Evolutionary conservation across 2,329 filamentous ascomycete genomes (phyloP).

Genomic region (Neonectria magnoliae): DNA sequence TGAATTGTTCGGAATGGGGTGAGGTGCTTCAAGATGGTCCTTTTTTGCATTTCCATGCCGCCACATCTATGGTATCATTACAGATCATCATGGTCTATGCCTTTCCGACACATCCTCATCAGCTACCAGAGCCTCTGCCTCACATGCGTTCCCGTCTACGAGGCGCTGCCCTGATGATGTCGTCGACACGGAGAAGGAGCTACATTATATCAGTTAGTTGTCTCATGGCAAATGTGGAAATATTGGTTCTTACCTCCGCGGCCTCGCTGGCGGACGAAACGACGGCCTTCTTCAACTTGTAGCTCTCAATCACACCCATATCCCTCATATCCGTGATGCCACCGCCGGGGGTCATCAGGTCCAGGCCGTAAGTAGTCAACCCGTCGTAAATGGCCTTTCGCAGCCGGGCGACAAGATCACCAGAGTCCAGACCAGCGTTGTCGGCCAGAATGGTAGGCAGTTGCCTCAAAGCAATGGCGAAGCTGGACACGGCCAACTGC

Average conservation of each 20-base stretch:
- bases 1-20: slow-evolving; percentile 29
- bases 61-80: slow-evolving; percentile 53
- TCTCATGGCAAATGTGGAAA: background rate
- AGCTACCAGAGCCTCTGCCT: slow-evolving; percentile 32
- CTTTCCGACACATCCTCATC: slow-evolving; percentile 38
- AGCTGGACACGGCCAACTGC: slow-evolving; percentile 90
- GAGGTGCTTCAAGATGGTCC: slow-evolving; percentile 39
- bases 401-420: slow-evolving; percentile 89
- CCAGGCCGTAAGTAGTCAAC: slow-evolving; percentile 89
- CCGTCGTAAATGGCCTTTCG: slow-evolving; percentile 96
- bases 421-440: slow-evolving; percentile 95
- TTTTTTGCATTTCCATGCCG: slow-evolving; percentile 44
- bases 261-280: slow-evolving; percentile 96
- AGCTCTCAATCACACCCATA: slow-evolving; percentile 93
- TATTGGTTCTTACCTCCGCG: slow-evolving; percentile 78
- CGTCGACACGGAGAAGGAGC: slow-evolving; percentile 93
- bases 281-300: slow-evolving; percentile 98
- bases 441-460: slow-evolving; percentile 96
- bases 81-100: slow-evolving; percentile 48
- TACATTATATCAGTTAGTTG: slow-evolving; percentile 50
- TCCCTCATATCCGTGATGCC: slow-evolving; percentile 97
- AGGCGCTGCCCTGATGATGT: slow-evolving; percentile 95
- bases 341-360: slow-evolving; percentile 88
- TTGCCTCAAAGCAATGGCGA: slow-evolving; percentile 88
- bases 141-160: slow-evolving; percentile 60